Evolutionary conservation across 1,139 yeast species (phyloP).

Genomic region (Neolecta irregularis): DNA sequence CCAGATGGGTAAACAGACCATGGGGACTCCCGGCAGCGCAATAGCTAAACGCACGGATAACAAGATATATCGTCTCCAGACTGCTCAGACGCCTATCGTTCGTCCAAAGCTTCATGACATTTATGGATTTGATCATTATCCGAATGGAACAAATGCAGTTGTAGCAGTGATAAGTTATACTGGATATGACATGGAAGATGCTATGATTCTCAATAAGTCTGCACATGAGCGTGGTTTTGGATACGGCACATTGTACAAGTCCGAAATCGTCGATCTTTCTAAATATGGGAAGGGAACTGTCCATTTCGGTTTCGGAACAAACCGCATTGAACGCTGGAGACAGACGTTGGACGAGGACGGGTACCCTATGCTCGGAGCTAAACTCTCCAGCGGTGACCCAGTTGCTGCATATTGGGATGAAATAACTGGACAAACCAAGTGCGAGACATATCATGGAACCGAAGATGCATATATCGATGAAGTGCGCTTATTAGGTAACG

Average conservation of each 20-base stretch:
- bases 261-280: conserved; percentile 73
- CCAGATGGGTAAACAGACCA: conserved; percentile 99
- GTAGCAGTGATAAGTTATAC: conserved; percentile 98
- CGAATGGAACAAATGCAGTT: conserved; percentile 95
- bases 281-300: conserved; percentile 88
- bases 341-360: conserved; percentile 85
- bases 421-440: conserved; percentile 76
- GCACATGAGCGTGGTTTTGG: conserved; percentile 98
- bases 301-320: conserved; percentile 87
- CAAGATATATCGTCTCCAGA: conserved; percentile 78
- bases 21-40: conserved; percentile 99
- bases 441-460: conserved; percentile 80
- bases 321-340: conserved; percentile 82
- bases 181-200: conserved; percentile 99
- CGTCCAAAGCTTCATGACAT: conserved; percentile 87
- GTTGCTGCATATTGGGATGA: conserved; percentile 87
- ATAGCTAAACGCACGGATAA: conserved; percentile 85
- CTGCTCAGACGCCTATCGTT: conserved; percentile 95
- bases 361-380: conserved; percentile 73
- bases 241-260: conserved; percentile 90
- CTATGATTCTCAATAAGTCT: conserved; percentile 93
- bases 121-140: conserved; percentile 95
- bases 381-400: conserved; percentile 92
- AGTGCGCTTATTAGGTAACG: conserved; percentile 83
- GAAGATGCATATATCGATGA: conserved; percentile 95